Conservation (phyloP, 1,139 yeast genomes). For the Diutina pseudorugosa region DNA sequence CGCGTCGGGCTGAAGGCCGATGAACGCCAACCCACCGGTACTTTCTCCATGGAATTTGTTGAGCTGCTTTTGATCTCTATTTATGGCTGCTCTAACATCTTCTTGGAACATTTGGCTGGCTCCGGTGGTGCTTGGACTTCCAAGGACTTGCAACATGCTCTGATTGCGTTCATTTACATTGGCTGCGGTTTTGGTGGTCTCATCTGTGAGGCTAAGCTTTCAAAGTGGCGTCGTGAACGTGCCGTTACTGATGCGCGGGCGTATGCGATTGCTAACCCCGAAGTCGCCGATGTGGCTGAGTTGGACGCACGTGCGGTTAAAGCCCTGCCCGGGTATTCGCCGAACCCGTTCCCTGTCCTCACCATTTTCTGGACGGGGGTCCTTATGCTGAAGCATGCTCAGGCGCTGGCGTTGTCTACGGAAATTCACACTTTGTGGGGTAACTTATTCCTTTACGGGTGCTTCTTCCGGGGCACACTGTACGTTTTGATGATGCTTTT, state of each 20-base stretch:
- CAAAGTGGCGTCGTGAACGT: constrained; percentile 27
- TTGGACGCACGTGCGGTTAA: constrained; percentile 14
- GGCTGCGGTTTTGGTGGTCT: constrained; percentile 93
- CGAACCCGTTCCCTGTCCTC: constrained; percentile 88
- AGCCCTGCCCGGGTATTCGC: constrained; percentile 64
- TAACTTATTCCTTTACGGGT: constrained; percentile 59
- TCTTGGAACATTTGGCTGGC: constrained; percentile 66
- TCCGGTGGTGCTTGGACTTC: constrained; percentile 84
- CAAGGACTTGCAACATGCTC: constrained; percentile 87
- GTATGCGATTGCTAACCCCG: constrained; percentile 19
- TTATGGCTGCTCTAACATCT: constrained; percentile 81
- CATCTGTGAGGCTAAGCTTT: constrained; percentile 52
- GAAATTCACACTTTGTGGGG: constrained; percentile 91
- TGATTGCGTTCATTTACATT: constrained; percentile 87
- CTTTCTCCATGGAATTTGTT: constrained; percentile 72
- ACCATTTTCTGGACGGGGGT: constrained; percentile 95
- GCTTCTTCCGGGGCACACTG: constrained; percentile 63
- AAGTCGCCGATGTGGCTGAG: constrained; percentile 20
- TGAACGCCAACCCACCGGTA: constrained; percentile 36
- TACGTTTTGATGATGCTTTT: constrained; percentile 44
- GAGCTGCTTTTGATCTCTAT: constrained; percentile 72
- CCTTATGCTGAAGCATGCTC: constrained; percentile 92
- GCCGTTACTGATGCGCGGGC: constrained; percentile 8
- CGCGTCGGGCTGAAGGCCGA: neutral
- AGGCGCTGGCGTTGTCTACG: constrained; percentile 68